A percentile compares a stretch with the other conserved stretches of the same genome.
Evolutionary conservation across 2,329 filamentous ascomycete genomes (phyloP).

Genomic region (Monilinia fructicola): DNA sequence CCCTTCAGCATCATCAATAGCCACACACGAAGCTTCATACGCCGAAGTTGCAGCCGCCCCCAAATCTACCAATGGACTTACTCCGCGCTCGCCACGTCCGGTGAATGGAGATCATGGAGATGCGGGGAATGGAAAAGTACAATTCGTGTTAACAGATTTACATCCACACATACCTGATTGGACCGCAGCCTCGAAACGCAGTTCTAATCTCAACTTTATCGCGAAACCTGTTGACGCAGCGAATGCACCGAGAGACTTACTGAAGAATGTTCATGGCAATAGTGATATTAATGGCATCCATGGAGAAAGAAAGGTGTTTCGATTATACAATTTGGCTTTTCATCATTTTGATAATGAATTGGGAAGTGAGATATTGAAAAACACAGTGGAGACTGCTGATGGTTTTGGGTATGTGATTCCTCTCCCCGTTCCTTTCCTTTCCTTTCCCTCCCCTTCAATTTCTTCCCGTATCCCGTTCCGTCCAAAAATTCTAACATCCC

Average conservation of each 20-base stretch:
- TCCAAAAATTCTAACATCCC: background rate
- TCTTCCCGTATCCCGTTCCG: too few relatives aligned
- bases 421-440: too few relatives aligned
- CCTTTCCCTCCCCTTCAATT: too few relatives aligned
- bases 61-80: slow-evolving; percentile 27
- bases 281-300: slow-evolving; percentile 15
- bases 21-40: slow-evolving; percentile 4
- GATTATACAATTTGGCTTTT: slow-evolving; percentile 72
- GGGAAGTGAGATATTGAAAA: slow-evolving; percentile 59
- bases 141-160: slow-evolving; percentile 66
- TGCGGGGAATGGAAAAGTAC: slow-evolving; percentile 42
- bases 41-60: slow-evolving; percentile 13
- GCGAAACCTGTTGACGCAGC: slow-evolving; percentile 63
- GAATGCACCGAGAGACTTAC: slow-evolving; percentile 53
- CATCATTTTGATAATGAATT: slow-evolving; percentile 71
- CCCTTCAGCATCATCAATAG: background rate
- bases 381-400: slow-evolving; percentile 63
- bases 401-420: slow-evolving; percentile 55
- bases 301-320: slow-evolving; percentile 56
- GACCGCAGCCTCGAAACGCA: slow-evolving; percentile 52
- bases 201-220: slow-evolving; percentile 59
- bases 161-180: slow-evolving; percentile 63
- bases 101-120: slow-evolving; percentile 20
- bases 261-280: slow-evolving; percentile 36
- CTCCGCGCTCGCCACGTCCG: slow-evolving; percentile 33